Evolutionary conservation across 1,284 basidiomycete genomes (phyloP).

Genomic region (Naganishia albida): DNA sequence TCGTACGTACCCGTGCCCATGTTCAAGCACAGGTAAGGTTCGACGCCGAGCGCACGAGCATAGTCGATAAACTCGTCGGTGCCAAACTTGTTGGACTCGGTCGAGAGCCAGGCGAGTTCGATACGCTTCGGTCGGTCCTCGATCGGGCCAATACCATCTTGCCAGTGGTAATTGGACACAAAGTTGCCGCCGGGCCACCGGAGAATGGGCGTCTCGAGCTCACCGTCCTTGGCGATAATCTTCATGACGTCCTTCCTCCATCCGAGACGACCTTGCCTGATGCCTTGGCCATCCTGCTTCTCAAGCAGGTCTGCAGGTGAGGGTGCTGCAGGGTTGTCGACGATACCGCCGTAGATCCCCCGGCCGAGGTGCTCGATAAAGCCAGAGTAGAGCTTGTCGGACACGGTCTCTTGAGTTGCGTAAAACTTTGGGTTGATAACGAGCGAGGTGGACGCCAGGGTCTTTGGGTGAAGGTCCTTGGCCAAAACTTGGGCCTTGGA

Average conservation of each 20-base stretch:
- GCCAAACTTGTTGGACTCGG: constrained; percentile 67
- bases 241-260: constrained; percentile 64
- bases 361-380: constrained; percentile 65
- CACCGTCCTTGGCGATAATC: constrained; percentile 57
- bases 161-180: constrained; percentile 67
- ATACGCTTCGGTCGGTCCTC: constrained; percentile 60
- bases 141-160: constrained; percentile 65
- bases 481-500: constrained; percentile 26
- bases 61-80: constrained; percentile 60
- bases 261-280: constrained; percentile 51
- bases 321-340: constrained; percentile 57
- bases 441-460: constrained; percentile 36
- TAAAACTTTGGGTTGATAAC: constrained; percentile 38
- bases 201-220: constrained; percentile 61
- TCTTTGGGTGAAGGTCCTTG: constrained; percentile 36
- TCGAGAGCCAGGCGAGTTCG: constrained; percentile 67
- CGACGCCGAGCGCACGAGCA: constrained; percentile 47
- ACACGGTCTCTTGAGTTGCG: constrained; percentile 37
- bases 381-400: constrained; percentile 59
- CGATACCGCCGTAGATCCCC: constrained; percentile 65
- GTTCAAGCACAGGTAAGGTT: constrained; percentile 52
- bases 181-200: constrained; percentile 63
- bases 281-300: constrained; percentile 42
- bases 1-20: constrained; percentile 66
- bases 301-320: constrained; percentile 46